phyloP scores from a whole-genome alignment of 177 flowering plant species.

The Vitis hybrid region DNA sequence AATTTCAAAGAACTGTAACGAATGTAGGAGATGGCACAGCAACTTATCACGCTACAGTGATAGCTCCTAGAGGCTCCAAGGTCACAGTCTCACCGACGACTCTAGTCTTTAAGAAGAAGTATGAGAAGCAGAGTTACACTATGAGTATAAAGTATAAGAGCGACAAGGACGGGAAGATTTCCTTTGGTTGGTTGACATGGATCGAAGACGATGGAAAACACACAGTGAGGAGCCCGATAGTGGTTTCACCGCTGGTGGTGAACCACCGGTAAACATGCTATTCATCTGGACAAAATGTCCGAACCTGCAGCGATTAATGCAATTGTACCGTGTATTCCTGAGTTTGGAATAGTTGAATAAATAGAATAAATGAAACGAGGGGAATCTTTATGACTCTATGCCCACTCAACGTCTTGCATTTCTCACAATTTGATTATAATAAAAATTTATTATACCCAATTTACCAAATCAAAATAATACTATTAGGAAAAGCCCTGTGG shows the following conservation, averaged over 20 bases:
- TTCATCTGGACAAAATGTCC: too few species aligned
- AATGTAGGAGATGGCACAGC: conserved; percentile 20
- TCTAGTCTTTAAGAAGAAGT: conserved; percentile 3
- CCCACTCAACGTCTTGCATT: too few species aligned
- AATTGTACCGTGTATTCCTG: too few species aligned
- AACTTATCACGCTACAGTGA: conserved; percentile 12
- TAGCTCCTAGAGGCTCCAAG: background rate
- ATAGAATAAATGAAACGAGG: too few species aligned
- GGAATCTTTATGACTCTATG: too few species aligned
- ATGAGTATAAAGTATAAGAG: conserved; percentile 2
- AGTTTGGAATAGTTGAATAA: too few species aligned
- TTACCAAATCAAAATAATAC: too few species aligned
- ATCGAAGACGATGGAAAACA: conserved; percentile 15
- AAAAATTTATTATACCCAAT: too few species aligned
- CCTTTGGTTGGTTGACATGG: conserved; percentile 21
- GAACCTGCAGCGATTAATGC: too few species aligned
- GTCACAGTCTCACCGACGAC: background rate
- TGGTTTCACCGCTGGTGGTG: conserved; percentile 6
- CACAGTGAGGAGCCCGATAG: conserved; percentile 28
- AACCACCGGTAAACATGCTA: too few species aligned
- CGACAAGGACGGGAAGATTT: background rate
- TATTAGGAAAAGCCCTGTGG: too few species aligned
- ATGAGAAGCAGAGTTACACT: conserved; percentile 16
- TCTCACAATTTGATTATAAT: too few species aligned
- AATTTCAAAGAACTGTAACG: conserved; percentile 13